Evolutionary conservation across 2,329 filamentous ascomycete genomes (phyloP).

Genomic region (Dactylellina sp.): DNA sequence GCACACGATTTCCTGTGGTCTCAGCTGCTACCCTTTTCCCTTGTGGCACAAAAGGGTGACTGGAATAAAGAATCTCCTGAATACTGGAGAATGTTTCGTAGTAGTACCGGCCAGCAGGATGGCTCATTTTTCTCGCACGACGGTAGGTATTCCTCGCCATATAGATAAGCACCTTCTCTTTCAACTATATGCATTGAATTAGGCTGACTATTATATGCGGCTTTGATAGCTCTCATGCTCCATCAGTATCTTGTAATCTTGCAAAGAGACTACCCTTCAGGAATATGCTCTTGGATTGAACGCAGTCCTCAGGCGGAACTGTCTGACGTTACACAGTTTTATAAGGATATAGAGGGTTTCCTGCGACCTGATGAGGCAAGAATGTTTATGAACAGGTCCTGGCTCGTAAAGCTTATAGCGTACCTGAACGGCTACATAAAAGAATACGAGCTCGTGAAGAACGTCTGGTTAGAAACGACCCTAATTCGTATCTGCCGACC

Average conservation of each 20-base stretch:
- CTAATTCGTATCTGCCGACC: slow-evolving; percentile 7
- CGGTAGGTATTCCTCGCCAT: too few relatives aligned
- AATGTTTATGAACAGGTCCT: too few relatives aligned
- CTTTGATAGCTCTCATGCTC: neutral
- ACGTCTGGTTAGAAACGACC: neutral
- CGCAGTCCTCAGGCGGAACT: neutral
- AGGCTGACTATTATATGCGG: too few relatives aligned
- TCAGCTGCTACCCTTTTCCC: neutral
- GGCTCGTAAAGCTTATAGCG: neutral
- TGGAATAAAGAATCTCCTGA: neutral
- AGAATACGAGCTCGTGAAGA: neutral
- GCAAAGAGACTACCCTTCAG: neutral
- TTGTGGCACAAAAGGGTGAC: neutral
- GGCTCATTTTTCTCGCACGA: too few relatives aligned
- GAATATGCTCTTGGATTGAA: slow-evolving; percentile 6
- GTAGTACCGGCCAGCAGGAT: too few relatives aligned
- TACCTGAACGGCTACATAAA: neutral
- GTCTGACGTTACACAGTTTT: too few relatives aligned
- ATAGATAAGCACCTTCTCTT: too few relatives aligned
- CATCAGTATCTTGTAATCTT: neutral
- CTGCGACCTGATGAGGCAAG: too few relatives aligned
- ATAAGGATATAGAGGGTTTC: too few relatives aligned
- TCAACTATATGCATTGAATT: too few relatives aligned
- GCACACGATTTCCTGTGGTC: neutral
- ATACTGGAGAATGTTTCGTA: too few relatives aligned